Base-by-base conservation (phyloP, 2,329 filamentous ascomycete species). In the Fusarium sp. region DNA sequence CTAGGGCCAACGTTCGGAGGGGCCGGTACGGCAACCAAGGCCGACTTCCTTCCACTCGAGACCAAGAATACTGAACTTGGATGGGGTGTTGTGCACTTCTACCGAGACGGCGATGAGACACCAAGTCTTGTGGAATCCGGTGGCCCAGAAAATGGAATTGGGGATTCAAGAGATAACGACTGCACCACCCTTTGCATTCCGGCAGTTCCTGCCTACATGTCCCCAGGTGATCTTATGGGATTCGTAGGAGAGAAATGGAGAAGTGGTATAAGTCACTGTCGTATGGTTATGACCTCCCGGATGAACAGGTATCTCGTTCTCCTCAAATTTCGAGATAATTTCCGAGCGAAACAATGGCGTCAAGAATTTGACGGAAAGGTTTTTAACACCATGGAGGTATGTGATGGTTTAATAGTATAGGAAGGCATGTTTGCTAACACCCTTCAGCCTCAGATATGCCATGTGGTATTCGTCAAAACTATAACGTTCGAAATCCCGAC, bases 291-390 rank as follows among this genome's bases (percentile, higher is more conserved):
- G 85, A 98, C 96, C 2, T 92, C 91, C 57, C 88, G 91, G 69
- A 91, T 94, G 79, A 98, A 97, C 80, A 89, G 95, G 67, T 98
- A 98, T 82, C 92, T 99, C 85, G 95, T 97, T 27, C 85, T 99
- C 66, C 92, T 99, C 88, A 98, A 97, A 82, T 98, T 98, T 78
- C 88, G 93, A 50, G 90, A 92, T 70, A 88, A 88, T 30, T 88
- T 87, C 75, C 89, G 89, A 68, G 96, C 96, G 16, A 89, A 86
- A 74, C 87, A 90, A 54, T 99, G 95, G 91, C 91, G 92, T 76
- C 89, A 86, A 66, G 91, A 93, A 73, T 98, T 95, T 86, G 96
- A 98, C 79, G 96, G 96, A 20, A 96, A 93, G 78, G 88, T 95
- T 0, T 98, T 98, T 78, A 97, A 97, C 76, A 91, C 89, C 64